These are phyloP conservation scores for Knoxdaviesia proteae DNA, from an alignment of 2,329 filamentous ascomycete genomes.

Conservation along the genomic window DNA sequence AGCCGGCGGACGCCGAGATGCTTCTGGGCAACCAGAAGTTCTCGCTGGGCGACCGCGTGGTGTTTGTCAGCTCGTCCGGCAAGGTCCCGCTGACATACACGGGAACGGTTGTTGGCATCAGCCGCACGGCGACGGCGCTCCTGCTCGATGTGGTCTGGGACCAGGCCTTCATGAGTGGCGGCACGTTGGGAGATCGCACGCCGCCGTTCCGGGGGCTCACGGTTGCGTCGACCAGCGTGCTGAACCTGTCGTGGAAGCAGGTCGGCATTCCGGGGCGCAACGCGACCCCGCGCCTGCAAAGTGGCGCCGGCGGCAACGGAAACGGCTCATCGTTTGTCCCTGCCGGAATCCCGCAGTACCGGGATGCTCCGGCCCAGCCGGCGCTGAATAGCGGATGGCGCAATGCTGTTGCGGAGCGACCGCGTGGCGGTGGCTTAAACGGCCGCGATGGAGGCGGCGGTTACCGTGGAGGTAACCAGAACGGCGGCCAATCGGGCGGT, in stretches of 20 bases:
- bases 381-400: conserved; percentile 37
- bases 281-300: conserved; percentile 18
- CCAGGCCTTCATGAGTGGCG: conserved; percentile 89
- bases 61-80: conserved; percentile 81
- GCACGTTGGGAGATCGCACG: conserved; percentile 72
- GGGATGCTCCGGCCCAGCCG: conserved; percentile 31
- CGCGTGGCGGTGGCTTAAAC: conserved; percentile 22
- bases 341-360: conserved; percentile 40
- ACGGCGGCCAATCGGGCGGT: conserved; percentile 1
- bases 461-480: conserved; percentile 16
- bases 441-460: conserved; percentile 19
- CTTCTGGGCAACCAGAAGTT: conserved; percentile 73
- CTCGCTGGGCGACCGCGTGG: conserved; percentile 68
- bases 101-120: conserved; percentile 89
- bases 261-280: conserved; percentile 45
- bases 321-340: conserved; percentile 30
- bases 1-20: conserved; percentile 90
- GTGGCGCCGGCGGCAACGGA: conserved; percentile 22
- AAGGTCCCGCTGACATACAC: conserved; percentile 84
- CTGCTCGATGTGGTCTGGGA: conserved; percentile 89
- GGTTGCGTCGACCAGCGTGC: conserved; percentile 65
- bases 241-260: conserved; percentile 72
- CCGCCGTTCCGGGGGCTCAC: conserved; percentile 88
- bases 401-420: not conserved
- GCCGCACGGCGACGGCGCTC: conserved; percentile 61